Percentiles rank a stretch among this genome's conserved stretches.
Conservation (phyloP, 257 asterid genomes). For the Solanum tarijense region DNA sequence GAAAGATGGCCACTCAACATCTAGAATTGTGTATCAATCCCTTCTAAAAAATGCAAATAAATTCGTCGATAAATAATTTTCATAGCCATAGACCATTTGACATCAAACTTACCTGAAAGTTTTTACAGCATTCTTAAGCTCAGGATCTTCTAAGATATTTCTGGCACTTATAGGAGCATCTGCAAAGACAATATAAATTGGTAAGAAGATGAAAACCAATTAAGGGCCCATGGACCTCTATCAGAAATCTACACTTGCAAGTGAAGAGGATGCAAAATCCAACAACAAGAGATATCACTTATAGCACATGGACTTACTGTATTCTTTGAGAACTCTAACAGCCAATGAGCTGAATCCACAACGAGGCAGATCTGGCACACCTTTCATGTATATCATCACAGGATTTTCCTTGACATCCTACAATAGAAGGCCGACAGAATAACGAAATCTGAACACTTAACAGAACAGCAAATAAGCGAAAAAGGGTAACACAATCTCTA, state of each 20-base stretch:
- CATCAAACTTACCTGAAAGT: constrained; percentile 43
- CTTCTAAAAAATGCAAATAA: background rate
- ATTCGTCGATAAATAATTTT: background rate
- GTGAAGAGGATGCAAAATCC: background rate
- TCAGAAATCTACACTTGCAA: background rate
- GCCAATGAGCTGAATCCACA: constrained; percentile 97
- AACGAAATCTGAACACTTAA: constrained; percentile 3
- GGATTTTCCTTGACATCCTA: constrained; percentile 93
- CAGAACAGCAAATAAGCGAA: background rate
- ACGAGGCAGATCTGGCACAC: constrained; percentile 78
- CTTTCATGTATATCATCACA: constrained; percentile 97
- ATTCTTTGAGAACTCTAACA: constrained; percentile 72
- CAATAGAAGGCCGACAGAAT: constrained; percentile 11
- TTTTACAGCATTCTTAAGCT: constrained; percentile 84
- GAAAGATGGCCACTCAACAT: background rate
- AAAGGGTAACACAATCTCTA: background rate
- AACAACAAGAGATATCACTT: background rate
- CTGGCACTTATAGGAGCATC: constrained; percentile 71
- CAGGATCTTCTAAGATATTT: constrained; percentile 77
- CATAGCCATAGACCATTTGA: background rate
- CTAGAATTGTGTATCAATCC: background rate
- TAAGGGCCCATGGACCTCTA: background rate
- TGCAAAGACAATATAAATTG: constrained; percentile 23
- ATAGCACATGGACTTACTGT: constrained; percentile 39
- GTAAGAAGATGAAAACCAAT: constrained; percentile 1